A percentile compares a stretch with the other conserved stretches of the same genome.
Evolutionary conservation across 2,329 filamentous ascomycete species (phyloP).

Genomic region (Amphichorda felina): DNA sequence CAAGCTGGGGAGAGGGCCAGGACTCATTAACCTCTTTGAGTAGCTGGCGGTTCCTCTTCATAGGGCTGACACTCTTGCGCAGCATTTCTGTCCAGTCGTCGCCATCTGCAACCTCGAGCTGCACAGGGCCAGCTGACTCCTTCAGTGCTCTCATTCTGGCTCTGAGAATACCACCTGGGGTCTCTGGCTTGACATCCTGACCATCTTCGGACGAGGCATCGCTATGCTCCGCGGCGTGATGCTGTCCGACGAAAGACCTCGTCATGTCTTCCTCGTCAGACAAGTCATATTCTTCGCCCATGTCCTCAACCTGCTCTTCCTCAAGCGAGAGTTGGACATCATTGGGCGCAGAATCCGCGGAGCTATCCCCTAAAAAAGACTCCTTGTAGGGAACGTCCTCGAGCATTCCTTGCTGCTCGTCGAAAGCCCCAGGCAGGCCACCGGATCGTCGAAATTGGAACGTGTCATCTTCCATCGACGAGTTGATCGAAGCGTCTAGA

Average conservation of each 20-base stretch:
- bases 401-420: constrained; percentile 40
- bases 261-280: constrained; percentile 61
- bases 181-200: constrained; percentile 29
- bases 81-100: constrained; percentile 93
- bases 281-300: constrained; percentile 68
- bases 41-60: constrained; percentile 79
- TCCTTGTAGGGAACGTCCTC: constrained; percentile 43
- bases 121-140: constrained; percentile 44
- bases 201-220: constrained; percentile 43
- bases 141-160: constrained; percentile 53
- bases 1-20: constrained; percentile 25
- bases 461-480: constrained; percentile 38
- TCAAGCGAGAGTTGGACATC: constrained; percentile 47
- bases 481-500: constrained; percentile 11
- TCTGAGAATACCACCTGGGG: constrained; percentile 50
- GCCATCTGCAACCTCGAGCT: constrained; percentile 51
- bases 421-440: constrained; percentile 70
- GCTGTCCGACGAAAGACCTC: constrained; percentile 62
- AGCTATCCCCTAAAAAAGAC: constrained; percentile 92
- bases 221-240: constrained; percentile 65
- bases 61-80: constrained; percentile 84
- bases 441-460: constrained; percentile 41
- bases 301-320: constrained; percentile 41
- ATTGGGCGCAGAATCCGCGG: constrained; percentile 65
- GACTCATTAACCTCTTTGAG: constrained; percentile 44